Evolutionary conservation across 164 flowering plant genomes (phyloP).

Genomic region (Magnolia kwangsiensis): DNA sequence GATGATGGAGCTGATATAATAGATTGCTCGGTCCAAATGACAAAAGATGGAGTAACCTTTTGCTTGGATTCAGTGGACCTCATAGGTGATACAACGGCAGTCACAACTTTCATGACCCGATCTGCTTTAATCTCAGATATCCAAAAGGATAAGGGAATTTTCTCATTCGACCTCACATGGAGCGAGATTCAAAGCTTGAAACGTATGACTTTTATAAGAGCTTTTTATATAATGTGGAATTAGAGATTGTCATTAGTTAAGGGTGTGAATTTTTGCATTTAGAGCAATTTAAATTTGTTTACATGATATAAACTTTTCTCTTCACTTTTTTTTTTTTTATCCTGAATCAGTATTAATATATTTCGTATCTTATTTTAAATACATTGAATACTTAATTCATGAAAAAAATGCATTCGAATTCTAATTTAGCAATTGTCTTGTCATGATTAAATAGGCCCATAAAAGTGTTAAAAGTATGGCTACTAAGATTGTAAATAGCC

Average conservation of each 20-base stretch:
- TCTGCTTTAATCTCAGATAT: slow-evolving; percentile 53
- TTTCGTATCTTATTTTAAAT: no score
- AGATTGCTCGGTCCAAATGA: slow-evolving; percentile 88
- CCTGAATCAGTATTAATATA: no score
- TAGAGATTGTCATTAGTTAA: not conserved
- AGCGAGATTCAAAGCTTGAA: slow-evolving; percentile 64
- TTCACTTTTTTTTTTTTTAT: no score
- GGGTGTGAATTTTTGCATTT: not conserved
- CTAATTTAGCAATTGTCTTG: no score
- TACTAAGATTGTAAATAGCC: not conserved
- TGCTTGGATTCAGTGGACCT: slow-evolving; percentile 66
- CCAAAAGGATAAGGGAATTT: slow-evolving; percentile 59
- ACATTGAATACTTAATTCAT: no score
- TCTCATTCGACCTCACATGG: slow-evolving; percentile 87
- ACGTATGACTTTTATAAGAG: slow-evolving; percentile 43
- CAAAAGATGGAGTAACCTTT: slow-evolving; percentile 83
- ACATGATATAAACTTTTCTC: no score
- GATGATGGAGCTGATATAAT: slow-evolving; percentile 86
- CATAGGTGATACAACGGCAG: slow-evolving; percentile 48
- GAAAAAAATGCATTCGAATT: no score
- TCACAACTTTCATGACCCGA: slow-evolving; percentile 52
- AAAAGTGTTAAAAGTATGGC: not conserved
- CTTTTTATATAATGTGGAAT: not conserved
- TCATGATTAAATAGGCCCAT: not conserved
- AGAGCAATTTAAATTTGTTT: no score